Base-by-base conservation (phyloP, 2,329 filamentous ascomycete genomes). In the Volutella citrinella region DNA sequence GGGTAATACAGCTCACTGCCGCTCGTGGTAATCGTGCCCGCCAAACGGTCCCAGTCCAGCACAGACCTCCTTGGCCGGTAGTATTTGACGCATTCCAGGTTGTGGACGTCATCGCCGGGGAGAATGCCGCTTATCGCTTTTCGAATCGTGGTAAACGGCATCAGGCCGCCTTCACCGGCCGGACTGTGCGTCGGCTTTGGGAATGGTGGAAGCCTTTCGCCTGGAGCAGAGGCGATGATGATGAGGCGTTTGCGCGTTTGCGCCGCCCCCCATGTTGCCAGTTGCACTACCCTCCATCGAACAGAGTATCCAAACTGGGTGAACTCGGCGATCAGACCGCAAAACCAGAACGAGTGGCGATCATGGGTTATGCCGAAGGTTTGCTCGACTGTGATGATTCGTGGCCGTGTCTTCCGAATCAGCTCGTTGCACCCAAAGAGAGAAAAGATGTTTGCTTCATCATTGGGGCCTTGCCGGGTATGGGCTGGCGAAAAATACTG, bases 321-420 rank as follows among this genome's bases (percentile, higher is more conserved):
- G 33, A 90, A 80, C 19, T 80, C 76, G 17, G 72, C 64, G 4
- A 93, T 63, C 0, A 90, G 58, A 0, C 68, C 61, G 23, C 72
- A 66, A 28, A 89, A 81, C 32, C 74, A 80, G 0, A 64, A 59
- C 10, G 63, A 56, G 34, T 82, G 78, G 1, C 67, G 59, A 0
- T 72, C 60, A 15, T 69, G 65, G 0, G 75, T 57, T 2, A 94
- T 70, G 0, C 86, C 87, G 32, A 78, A 80, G 0, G 87, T 90
- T 52, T 95, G 84, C 49, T 95, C 88, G 1, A 94, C 64, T 0
- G 87, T 94, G 3, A 87, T 74, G 0, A 93, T 53, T 0, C 87
- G 71, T 0, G 88, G 87, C 0, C 70, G 73, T 0, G 73, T 56
- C 21, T 72, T 72, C 6, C 70, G 59, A 1, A 91, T 61, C 0